phyloP scores from a whole-genome alignment of 139 green algal species.

The Chlorella sp. region DNA sequence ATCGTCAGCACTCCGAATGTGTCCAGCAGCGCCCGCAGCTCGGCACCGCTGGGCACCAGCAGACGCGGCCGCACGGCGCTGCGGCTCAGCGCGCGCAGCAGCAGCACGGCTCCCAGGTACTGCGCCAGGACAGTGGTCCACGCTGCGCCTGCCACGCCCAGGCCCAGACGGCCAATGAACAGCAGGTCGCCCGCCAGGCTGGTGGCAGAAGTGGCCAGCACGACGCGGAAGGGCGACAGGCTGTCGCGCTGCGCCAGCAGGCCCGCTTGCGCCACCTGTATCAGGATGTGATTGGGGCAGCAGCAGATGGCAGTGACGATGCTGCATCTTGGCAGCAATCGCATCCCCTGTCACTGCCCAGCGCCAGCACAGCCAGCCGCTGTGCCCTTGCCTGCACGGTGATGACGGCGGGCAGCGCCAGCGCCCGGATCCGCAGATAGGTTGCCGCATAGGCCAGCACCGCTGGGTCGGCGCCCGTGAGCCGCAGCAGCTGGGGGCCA shows the following conservation, averaged over 20 bases:
- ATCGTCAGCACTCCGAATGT: conserved; percentile 66
- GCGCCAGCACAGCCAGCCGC: not conserved
- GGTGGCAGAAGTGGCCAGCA: conserved; percentile 45
- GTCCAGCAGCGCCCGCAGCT: conserved; percentile 25
- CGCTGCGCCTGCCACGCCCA: conserved; percentile 70
- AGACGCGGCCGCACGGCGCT: conserved; percentile 14
- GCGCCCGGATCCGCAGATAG: conserved; percentile 79
- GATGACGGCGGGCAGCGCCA: conserved; percentile 76
- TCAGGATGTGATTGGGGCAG: not conserved
- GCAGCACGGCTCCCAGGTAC: conserved; percentile 41
- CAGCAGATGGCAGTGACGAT: not conserved
- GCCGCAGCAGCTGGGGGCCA: conserved; percentile 48
- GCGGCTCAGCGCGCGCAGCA: conserved; percentile 32
- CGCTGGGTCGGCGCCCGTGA: conserved; percentile 55
- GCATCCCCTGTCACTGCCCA: no score
- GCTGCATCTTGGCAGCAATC: no score
- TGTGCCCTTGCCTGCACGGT: conserved; percentile 55
- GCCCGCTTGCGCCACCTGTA: conserved; percentile 41
- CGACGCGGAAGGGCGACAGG: conserved; percentile 60
- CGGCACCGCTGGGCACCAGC: conserved; percentile 7
- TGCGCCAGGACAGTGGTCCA: conserved; percentile 63
- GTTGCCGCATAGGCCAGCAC: conserved; percentile 54
- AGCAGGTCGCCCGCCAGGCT: conserved; percentile 69
- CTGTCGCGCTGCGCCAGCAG: conserved; percentile 59
- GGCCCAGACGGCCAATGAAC: conserved; percentile 57